These are phyloP conservation scores for Lentinula edodes DNA, from an alignment of 768 basidiomycete species.

Conservation along the genomic window DNA sequence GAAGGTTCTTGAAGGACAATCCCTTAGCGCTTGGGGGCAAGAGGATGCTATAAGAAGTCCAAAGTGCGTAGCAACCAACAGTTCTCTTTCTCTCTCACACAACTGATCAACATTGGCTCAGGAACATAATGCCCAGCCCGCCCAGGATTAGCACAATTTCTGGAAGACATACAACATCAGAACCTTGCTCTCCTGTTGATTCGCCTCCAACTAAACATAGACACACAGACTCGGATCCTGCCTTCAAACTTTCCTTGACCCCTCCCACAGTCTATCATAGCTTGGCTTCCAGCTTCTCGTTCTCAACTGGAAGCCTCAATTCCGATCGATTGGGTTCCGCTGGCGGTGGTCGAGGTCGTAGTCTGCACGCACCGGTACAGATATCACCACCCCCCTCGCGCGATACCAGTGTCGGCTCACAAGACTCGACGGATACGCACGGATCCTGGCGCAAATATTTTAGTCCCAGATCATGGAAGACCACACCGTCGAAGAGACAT, in stretches of 20 bases:
- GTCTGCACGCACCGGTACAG: not conserved
- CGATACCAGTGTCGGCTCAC: not conserved
- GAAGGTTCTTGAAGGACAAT: not conserved
- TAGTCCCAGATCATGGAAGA: conserved; percentile 1
- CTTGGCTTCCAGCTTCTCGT: not conserved
- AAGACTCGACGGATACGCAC: not conserved
- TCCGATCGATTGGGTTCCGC: not conserved
- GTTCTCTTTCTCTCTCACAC: not conserved
- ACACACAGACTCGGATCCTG: not conserved
- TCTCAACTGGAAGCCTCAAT: not conserved
- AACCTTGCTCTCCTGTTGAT: not conserved
- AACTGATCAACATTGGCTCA: not conserved
- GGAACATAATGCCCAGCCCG: not conserved
- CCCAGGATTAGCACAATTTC: not conserved
- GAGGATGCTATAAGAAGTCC: not conserved
- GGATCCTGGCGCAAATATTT: conserved; percentile 1
- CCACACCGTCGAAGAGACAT: not conserved
- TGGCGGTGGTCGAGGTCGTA: not conserved
- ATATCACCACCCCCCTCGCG: not conserved
- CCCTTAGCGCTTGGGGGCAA: not conserved
- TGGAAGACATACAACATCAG: not conserved
- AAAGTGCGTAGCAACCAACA: not conserved
- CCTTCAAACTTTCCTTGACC: not conserved
- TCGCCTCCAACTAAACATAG: not conserved
- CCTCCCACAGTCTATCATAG: not conserved